phyloP scores from a whole-genome alignment of 169 alveolate genomes.

The Cardiosporidium cionae region DNA sequence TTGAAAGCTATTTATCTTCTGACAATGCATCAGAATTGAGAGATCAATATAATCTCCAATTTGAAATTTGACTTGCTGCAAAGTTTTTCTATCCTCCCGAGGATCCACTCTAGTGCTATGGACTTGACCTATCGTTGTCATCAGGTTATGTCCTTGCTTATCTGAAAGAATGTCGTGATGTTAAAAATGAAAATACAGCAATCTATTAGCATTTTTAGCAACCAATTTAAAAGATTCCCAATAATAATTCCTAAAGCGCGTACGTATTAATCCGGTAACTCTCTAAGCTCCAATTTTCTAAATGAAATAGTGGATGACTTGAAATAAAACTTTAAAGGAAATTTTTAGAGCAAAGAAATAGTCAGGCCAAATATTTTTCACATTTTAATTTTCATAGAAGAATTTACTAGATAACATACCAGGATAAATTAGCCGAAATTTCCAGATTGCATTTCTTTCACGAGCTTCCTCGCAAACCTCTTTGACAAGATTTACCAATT shows the following conservation, averaged over 20 bases:
- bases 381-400: no score
- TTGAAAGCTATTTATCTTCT: no score
- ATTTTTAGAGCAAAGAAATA: background rate
- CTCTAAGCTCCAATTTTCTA: no score
- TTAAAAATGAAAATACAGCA: no score
- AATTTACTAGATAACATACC: conserved; percentile 1
- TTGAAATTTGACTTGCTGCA: conserved; percentile 23
- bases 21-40: conserved; percentile 11
- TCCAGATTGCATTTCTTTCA: conserved; percentile 14
- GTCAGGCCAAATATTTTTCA: no score
- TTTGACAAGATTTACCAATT: conserved; percentile 18
- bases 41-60: conserved; percentile 21
- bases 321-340: background rate
- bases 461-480: conserved; percentile 26
- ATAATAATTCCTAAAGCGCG: background rate
- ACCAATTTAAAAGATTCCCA: background rate
- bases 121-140: conserved; percentile 11
- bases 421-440: conserved; percentile 22
- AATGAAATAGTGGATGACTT: no score
- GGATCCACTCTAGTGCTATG: conserved; percentile 18
- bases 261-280: background rate
- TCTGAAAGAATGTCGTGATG: background rate
- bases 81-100: conserved; percentile 13
- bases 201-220: no score
- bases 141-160: conserved; percentile 12